A percentile compares a stretch with the other conserved stretches of the same genome.
These are phyloP conservation scores for Pouteria campechiana DNA, from an alignment of 179 eudicot genomes.

Conservation along the genomic window DNA sequence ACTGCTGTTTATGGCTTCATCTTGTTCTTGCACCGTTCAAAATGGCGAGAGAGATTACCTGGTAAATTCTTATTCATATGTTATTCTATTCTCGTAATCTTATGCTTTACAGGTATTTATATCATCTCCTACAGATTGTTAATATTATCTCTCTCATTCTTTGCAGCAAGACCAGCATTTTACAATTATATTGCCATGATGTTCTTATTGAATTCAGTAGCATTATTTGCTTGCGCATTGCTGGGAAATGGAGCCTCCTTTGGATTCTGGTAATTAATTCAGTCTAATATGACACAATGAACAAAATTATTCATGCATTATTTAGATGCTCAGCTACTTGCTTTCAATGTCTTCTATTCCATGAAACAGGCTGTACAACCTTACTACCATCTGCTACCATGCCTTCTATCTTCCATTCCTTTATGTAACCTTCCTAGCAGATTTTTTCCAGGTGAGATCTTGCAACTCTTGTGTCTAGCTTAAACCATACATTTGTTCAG, in stretches of 20 bases:
- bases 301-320: neutral
- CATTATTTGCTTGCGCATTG: conserved; percentile 62
- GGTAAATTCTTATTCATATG: conserved; percentile 25
- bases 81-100: neutral
- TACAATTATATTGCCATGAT: conserved; percentile 76
- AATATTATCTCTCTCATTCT: neutral
- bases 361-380: conserved; percentile 65
- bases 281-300: too few species aligned
- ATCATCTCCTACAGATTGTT: neutral
- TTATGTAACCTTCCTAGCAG: conserved; percentile 79
- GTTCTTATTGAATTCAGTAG: conserved; percentile 47
- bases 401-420: conserved; percentile 84
- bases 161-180: conserved; percentile 88
- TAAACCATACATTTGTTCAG: neutral
- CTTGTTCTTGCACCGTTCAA: conserved; percentile 72
- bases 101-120: too few species aligned
- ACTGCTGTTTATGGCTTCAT: conserved; percentile 67
- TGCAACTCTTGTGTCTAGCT: neutral
- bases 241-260: conserved; percentile 69
- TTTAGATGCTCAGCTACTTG: neutral
- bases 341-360: neutral
- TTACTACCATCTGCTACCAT: conserved; percentile 64
- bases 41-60: conserved; percentile 85
- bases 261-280: conserved; percentile 60
- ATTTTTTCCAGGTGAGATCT: conserved; percentile 60